A percentile compares a stretch with the other conserved stretches of the same genome.
These are phyloP conservation scores for Aspergillus jensenii DNA, from an alignment of 2,329 filamentous ascomycete species.

Conservation along the genomic window DNA sequence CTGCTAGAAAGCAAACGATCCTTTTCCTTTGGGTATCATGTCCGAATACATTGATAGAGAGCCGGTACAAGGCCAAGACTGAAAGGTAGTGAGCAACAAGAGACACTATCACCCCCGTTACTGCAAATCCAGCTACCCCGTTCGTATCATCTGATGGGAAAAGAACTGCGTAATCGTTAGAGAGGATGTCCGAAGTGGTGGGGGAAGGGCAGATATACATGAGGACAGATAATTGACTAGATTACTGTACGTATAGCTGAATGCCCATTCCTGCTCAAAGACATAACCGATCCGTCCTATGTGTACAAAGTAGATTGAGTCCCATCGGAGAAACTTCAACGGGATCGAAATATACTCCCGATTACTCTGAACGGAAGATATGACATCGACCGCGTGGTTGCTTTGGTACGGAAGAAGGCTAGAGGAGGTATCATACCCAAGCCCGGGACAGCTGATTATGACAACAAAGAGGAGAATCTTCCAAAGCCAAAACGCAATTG, in stretches of 20 bases:
- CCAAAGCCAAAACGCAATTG: constrained; percentile 53
- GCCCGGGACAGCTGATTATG: constrained; percentile 53
- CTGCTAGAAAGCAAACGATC: constrained; percentile 58
- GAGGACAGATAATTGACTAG: constrained; percentile 40
- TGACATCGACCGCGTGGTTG: constrained; percentile 11
- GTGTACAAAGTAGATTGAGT: constrained; percentile 61
- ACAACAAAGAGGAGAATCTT: constrained; percentile 55
- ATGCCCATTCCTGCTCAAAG: constrained; percentile 68
- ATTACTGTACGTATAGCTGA: constrained; percentile 56
- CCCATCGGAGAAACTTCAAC: constrained; percentile 58
- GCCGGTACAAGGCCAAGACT: constrained; percentile 67
- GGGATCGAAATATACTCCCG: constrained; percentile 25
- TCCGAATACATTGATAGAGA: constrained; percentile 60
- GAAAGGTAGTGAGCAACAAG: constrained; percentile 76
- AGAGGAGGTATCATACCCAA: constrained; percentile 65
- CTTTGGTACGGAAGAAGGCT: constrained; percentile 44
- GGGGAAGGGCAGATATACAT: constrained; percentile 25
- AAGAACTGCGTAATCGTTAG: constrained; percentile 25
- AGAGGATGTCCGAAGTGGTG: neutral
- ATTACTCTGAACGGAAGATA: constrained; percentile 2
- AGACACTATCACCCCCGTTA: constrained; percentile 66
- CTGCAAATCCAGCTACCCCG: constrained; percentile 25
- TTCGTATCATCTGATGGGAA: constrained; percentile 19
- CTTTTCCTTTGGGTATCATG: constrained; percentile 27
- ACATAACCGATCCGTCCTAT: constrained; percentile 55